A percentile compares a stretch with the other conserved stretches of the same genome.
phyloP scores from a whole-genome alignment of 2,329 filamentous ascomycete species.

The Colletotrichum coccodes region DNA sequence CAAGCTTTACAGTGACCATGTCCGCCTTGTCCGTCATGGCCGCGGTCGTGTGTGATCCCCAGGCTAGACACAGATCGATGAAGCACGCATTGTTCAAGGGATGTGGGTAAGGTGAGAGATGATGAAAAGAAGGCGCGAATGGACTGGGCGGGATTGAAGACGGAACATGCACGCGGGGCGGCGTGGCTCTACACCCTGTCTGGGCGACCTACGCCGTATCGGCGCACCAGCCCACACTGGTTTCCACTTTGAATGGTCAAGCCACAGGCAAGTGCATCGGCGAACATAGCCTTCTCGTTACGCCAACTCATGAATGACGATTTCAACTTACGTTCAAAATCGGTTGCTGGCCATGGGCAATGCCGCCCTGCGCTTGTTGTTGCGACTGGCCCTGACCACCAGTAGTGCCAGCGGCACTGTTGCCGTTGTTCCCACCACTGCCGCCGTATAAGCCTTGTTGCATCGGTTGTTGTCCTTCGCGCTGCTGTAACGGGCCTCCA shows the following conservation, averaged over 20 bases:
- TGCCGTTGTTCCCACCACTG: constrained; percentile 34
- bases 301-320: constrained; percentile 8
- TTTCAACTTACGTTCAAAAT: constrained; percentile 74
- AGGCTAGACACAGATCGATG: neutral
- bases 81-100: neutral
- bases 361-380: constrained; percentile 34
- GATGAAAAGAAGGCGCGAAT: constrained; percentile 11
- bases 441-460: constrained; percentile 62
- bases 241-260: constrained; percentile 32
- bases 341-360: constrained; percentile 62
- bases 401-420: constrained; percentile 51
- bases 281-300: neutral
- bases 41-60: neutral
- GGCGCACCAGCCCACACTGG: constrained; percentile 30
- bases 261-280: constrained; percentile 19
- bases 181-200: constrained; percentile 17
- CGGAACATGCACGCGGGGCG: constrained; percentile 20
- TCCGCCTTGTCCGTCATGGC: constrained; percentile 21
- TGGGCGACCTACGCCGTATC: constrained; percentile 28
- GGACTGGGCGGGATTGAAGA: constrained; percentile 1
- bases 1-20: constrained; percentile 27
- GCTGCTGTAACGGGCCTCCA: constrained; percentile 73
- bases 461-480: constrained; percentile 63
- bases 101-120: neutral
- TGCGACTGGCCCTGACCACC: constrained; percentile 78